Base-by-base conservation (phyloP, 73 alveolate genomes). In the Chromera velia region DNA sequence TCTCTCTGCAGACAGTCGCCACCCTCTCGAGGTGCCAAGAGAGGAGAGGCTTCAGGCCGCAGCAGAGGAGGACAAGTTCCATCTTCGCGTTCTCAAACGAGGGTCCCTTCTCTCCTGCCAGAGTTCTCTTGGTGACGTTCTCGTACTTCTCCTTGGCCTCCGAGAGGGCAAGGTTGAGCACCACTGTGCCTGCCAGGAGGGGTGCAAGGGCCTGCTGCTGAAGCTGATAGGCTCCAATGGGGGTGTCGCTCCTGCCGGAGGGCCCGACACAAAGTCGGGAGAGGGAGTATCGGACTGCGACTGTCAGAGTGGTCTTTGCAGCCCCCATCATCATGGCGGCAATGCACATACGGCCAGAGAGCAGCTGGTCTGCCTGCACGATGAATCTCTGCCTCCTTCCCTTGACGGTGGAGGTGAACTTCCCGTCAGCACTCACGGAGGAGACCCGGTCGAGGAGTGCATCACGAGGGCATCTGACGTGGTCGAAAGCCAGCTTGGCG, bases 341-440 rank as follows among this genome's bases (percentile, higher is more conserved):
- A 45, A 87, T 87, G 69, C 92, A 87, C 30, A 87, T 68, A 71
- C 92, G 55, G n/a, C 92, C 92, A 34, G 88, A 75, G 1, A 87
- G 85, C 6, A 87, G 82, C 67, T 89, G 75, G 72, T 87, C 89
- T 74, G 92, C 88, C 28, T 82, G 90, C 34, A 76, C 76, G 33
- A 87, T 68, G 92, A 86, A 86, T 70, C 94, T 72, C 45, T 84
- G 64, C n/a, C 88, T 67, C 47, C 70, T 80, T 22, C 82, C 75
- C 34, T 85, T n/a, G 19, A 85, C 77, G 27, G 49, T 80, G 45
- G 88, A 66, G 28, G 31, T 24, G 83, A 81, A 89, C 30, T 49
- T 70, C 0, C 92, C 94, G 49, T 69, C 76, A 19, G 76, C 81
- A 32, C 73, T 62, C 48, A 89, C 87, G 82, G 86, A 90, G 27